phyloP scores from a whole-genome alignment of 768 basidiomycete species.

The Serendipita vermifera region DNA sequence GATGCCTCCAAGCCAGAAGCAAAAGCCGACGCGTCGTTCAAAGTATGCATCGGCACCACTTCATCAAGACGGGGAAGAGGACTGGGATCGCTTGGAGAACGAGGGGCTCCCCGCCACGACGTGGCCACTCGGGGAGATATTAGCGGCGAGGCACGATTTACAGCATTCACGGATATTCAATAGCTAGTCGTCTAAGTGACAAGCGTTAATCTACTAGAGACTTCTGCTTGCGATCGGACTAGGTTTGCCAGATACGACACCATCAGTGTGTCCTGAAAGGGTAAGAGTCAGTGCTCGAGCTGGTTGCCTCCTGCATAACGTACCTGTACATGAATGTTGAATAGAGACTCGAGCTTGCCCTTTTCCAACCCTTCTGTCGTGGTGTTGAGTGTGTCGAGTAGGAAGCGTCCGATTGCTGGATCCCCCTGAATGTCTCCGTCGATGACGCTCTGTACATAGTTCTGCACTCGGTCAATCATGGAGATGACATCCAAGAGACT shows the following conservation, averaged over 20 bases:
- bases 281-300: conserved; percentile 11
- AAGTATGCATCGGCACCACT: conserved; percentile 13
- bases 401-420: conserved; percentile 74
- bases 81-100: conserved; percentile 2
- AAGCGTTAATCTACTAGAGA: conserved; percentile 75
- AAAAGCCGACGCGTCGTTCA: neutral
- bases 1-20: neutral
- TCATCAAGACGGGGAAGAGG: conserved; percentile 17
- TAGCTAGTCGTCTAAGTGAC: conserved; percentile 25
- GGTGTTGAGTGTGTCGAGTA: conserved; percentile 77
- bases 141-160: conserved; percentile 79
- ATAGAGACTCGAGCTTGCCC: conserved; percentile 36
- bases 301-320: conserved; percentile 13
- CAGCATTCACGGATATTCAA: conserved; percentile 94
- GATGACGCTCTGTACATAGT: conserved; percentile 71
- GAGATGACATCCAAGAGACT: conserved; percentile 54
- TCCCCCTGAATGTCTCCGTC: conserved; percentile 69
- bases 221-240: conserved; percentile 84
- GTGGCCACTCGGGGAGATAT: conserved; percentile 92
- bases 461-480: conserved; percentile 76
- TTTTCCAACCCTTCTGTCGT: conserved; percentile 53
- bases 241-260: conserved; percentile 89
- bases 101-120: conserved; percentile 59
- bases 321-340: conserved; percentile 67
- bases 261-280: conserved; percentile 73